A percentile compares a stretch with the other conserved stretches of the same genome.
Evolutionary conservation across 2,329 filamentous ascomycete species (phyloP).

Genomic region (Cordyceps fumosorosea): DNA sequence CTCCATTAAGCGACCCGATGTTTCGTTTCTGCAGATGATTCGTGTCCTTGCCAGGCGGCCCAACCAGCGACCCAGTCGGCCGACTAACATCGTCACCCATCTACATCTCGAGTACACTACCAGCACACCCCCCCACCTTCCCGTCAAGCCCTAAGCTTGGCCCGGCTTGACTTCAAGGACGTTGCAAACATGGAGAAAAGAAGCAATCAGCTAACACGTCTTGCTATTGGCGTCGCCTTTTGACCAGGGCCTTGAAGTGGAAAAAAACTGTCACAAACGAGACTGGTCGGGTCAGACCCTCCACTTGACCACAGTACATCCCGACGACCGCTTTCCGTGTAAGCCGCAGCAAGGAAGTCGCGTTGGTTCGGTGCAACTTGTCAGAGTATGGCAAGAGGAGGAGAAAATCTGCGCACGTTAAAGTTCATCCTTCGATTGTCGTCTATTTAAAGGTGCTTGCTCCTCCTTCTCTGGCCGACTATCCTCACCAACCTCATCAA

Average conservation of each 20-base stretch:
- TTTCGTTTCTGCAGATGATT: neutral
- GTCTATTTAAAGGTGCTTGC: neutral
- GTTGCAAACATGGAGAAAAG: constrained; percentile 6
- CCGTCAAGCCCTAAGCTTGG: neutral
- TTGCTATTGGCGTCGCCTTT: neutral
- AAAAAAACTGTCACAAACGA: constrained; percentile 2
- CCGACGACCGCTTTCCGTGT: constrained; percentile 5
- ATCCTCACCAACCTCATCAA: neutral
- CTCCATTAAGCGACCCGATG: neutral
- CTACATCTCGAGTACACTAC: neutral
- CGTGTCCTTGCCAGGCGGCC: constrained; percentile 1
- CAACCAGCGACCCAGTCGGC: neutral
- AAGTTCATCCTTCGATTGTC: neutral
- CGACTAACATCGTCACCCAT: constrained; percentile 6
- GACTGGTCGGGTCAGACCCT: neutral
- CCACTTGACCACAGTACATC: neutral
- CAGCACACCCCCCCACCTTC: constrained; percentile 8
- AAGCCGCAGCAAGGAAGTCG: constrained; percentile 4
- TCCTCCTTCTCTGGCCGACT: neutral
- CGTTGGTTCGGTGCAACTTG: constrained; percentile 6
- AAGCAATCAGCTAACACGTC: constrained; percentile 7
- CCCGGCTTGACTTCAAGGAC: neutral
- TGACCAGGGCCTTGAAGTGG: constrained; percentile 6
- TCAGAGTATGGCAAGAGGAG: constrained; percentile 5
- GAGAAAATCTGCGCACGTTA: neutral